These are phyloP conservation scores for Talaromyces sp. DNA, from an alignment of 2,329 filamentous ascomycete genomes.

Conservation along the genomic window DNA sequence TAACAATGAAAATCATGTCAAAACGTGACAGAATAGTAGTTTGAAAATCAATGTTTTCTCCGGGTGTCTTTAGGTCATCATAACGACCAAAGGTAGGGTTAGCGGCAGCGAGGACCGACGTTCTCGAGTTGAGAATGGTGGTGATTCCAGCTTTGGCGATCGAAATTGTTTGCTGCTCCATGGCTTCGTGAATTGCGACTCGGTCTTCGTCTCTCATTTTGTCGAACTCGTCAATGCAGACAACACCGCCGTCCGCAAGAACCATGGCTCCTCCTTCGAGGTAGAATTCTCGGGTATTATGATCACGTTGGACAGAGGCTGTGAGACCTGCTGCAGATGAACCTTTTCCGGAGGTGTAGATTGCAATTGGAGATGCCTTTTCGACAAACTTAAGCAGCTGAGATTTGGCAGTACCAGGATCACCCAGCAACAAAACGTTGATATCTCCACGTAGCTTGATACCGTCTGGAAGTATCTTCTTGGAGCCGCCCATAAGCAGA, in stretches of 20 bases:
- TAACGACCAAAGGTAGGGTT: constrained; percentile 98
- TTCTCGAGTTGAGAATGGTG: constrained; percentile 92
- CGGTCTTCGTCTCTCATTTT: constrained; percentile 99
- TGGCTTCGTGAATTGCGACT: constrained; percentile 97
- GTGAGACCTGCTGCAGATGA: constrained; percentile 97
- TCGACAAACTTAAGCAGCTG: constrained; percentile 97
- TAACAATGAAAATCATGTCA: constrained; percentile 99
- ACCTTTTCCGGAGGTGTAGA: constrained; percentile 97
- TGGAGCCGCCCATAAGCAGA: constrained; percentile 86
- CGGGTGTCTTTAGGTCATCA: constrained; percentile 94
- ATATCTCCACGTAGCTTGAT: constrained; percentile 98
- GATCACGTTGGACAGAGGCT: constrained; percentile 90
- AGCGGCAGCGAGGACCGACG: constrained; percentile 88
- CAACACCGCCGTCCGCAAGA: constrained; percentile 89
- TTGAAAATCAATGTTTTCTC: constrained; percentile 99
- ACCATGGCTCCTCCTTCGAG: constrained; percentile 98
- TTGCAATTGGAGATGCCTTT: constrained; percentile 91
- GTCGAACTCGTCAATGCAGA: constrained; percentile 98
- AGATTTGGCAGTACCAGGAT: constrained; percentile 96
- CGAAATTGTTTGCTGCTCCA: constrained; percentile 99
- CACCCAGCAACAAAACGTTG: constrained; percentile 92
- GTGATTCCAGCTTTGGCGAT: constrained; percentile 99
- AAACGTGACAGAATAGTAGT: constrained; percentile 97
- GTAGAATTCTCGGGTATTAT: constrained; percentile 90
- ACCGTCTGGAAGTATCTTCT: constrained; percentile 94